Percentiles rank a stretch among this genome's conserved stretches.
These are phyloP conservation scores for Arthrinium phaeospermum DNA, from an alignment of 2,329 filamentous ascomycete genomes.

Conservation along the genomic window DNA sequence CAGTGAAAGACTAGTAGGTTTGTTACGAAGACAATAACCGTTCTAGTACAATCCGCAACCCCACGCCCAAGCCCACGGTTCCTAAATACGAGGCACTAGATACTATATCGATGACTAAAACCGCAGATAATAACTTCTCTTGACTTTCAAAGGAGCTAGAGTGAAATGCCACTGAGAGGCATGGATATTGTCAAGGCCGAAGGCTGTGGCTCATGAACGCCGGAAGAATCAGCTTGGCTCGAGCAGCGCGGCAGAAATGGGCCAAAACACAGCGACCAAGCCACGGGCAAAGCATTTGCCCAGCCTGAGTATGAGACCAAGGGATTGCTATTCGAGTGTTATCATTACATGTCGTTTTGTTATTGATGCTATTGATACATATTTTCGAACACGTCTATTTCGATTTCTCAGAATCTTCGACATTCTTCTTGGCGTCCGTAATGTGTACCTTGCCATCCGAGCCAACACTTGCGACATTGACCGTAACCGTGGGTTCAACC, in stretches of 20 bases:
- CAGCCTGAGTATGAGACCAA: not conserved
- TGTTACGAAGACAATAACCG: no score
- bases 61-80: no score
- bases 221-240: no score
- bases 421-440: constrained; percentile 62
- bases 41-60: no score
- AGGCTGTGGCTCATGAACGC: no score
- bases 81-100: no score
- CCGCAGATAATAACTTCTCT: no score
- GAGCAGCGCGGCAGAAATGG: not conserved
- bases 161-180: no score
- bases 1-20: no score
- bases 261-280: not conserved
- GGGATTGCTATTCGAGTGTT: not conserved
- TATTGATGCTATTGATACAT: not conserved
- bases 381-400: constrained; percentile 15
- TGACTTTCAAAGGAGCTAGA: no score
- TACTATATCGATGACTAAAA: no score
- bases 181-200: no score
- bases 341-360: constrained; percentile 6
- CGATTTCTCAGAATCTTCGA: constrained; percentile 56
- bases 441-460: constrained; percentile 72
- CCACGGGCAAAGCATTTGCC: not conserved
- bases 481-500: constrained; percentile 47
- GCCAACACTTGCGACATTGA: constrained; percentile 62